Evolutionary conservation across 2,329 filamentous ascomycete genomes (phyloP).

Genomic region (Thelonectria discophora): DNA sequence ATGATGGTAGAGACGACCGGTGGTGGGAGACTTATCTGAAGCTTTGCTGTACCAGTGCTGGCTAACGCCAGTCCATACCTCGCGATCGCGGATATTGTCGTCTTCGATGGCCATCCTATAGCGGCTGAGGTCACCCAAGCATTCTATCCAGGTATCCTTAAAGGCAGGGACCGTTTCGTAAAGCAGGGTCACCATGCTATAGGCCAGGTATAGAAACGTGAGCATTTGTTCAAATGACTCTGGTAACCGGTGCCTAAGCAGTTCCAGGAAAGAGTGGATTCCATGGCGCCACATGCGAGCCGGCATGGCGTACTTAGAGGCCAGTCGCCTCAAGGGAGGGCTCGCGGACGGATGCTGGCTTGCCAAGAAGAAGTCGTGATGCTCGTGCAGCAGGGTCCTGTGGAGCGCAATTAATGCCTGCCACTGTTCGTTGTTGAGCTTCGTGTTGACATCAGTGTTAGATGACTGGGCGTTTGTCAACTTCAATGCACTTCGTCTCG

Average conservation of each 20-base stretch:
- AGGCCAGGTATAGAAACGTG: conserved; percentile 89
- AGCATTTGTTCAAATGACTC: conserved; percentile 88
- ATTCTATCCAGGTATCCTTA: conserved; percentile 92
- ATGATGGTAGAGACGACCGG: conserved; percentile 87
- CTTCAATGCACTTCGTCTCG: conserved; percentile 86
- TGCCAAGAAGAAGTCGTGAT: conserved; percentile 87
- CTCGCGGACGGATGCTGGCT: conserved; percentile 85
- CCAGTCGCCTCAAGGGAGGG: conserved; percentile 71
- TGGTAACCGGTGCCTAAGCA: conserved; percentile 78
- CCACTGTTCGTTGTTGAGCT: conserved; percentile 76
- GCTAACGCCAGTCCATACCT: conserved; percentile 83
- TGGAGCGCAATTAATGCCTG: conserved; percentile 85
- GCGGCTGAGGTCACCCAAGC: conserved; percentile 83
- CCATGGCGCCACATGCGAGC: conserved; percentile 94
- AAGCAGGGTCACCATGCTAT: conserved; percentile 87
- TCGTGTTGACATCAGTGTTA: conserved; percentile 51
- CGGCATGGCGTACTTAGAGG: conserved; percentile 88
- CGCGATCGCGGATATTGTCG: conserved; percentile 75
- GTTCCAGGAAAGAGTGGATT: conserved; percentile 84
- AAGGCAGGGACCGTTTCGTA: conserved; percentile 87
- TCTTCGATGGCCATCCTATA: conserved; percentile 94
- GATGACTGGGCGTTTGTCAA: conserved; percentile 71
- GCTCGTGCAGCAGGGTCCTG: conserved; percentile 80
- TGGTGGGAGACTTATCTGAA: conserved; percentile 76
- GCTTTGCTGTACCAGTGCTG: conserved; percentile 87